These are phyloP conservation scores for Carex arenaria DNA, from an alignment of 202 grass and related monocot species.

Conservation along the genomic window DNA sequence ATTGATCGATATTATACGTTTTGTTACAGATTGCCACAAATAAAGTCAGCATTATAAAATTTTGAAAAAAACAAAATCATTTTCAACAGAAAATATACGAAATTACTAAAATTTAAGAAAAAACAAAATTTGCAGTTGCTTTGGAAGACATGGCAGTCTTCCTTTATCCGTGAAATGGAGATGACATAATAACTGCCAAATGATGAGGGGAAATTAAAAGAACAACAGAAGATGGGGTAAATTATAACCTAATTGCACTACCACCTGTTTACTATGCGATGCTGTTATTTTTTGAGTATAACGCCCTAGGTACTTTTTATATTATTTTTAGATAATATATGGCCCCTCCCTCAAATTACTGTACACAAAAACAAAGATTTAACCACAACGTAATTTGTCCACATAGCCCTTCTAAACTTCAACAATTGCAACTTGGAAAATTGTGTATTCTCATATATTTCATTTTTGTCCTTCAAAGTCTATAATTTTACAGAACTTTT, in stretches of 20 bases:
- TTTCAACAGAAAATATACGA: not conserved
- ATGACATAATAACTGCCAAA: not conserved
- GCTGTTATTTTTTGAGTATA: not conserved
- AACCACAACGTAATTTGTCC: not conserved
- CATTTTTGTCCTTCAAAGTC: no score
- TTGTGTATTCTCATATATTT: not conserved
- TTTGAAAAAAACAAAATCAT: not conserved
- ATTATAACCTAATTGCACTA: not conserved
- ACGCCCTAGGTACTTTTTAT: not conserved
- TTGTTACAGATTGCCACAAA: no score
- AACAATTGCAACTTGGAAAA: not conserved
- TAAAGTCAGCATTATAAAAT: not conserved
- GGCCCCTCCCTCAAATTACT: not conserved
- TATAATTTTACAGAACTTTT: no score
- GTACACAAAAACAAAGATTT: not conserved
- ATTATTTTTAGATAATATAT: not conserved
- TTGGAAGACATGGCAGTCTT: not conserved
- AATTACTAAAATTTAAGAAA: not conserved
- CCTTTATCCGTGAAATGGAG: not conserved
- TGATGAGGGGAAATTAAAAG: not conserved
- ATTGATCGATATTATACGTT: no score
- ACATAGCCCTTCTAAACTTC: not conserved
- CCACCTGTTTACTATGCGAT: not conserved
- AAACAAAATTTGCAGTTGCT: not conserved
- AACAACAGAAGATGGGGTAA: slow-evolving; percentile 14